These are phyloP conservation scores for Ceratocystis harringtonii DNA, from an alignment of 2,329 filamentous ascomycete genomes.

Conservation along the genomic window DNA sequence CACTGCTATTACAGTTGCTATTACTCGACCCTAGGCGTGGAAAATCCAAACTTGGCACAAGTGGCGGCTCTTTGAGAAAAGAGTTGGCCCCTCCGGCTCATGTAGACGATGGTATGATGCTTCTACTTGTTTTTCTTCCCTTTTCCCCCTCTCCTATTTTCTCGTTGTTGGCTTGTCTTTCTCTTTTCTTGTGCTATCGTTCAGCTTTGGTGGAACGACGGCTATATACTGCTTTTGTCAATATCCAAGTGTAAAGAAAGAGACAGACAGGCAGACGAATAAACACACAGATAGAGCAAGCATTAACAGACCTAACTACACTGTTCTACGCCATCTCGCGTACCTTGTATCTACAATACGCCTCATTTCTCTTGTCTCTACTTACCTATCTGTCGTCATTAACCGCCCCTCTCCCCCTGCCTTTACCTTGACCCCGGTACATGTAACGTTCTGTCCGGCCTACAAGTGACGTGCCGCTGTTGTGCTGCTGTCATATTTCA, in stretches of 20 bases:
- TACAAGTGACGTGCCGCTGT: neutral
- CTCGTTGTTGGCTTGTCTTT: neutral
- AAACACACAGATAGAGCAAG: too few relatives aligned
- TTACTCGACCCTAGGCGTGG: neutral
- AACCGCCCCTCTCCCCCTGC: neutral
- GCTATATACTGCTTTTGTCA: neutral
- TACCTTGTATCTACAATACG: neutral
- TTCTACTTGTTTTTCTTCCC: neutral
- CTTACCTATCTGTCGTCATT: too few relatives aligned
- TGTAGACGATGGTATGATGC: constrained; percentile 17
- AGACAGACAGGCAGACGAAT: too few relatives aligned
- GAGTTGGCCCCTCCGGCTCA: constrained; percentile 17
- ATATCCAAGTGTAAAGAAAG: too few relatives aligned
- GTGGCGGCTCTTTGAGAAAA: constrained; percentile 12
- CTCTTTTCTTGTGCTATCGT: neutral
- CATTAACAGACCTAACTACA: too few relatives aligned
- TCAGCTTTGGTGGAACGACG: neutral
- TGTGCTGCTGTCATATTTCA: neutral
- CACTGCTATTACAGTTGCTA: neutral
- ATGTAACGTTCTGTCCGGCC: neutral
- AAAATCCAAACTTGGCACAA: neutral
- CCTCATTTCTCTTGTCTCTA: neutral
- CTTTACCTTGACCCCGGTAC: neutral
- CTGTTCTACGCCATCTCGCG: neutral
- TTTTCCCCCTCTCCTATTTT: neutral